Evolutionary conservation across 495 filamentous ascomycete species (phyloP).

Genomic region (Staphylotrichum tortipilum): DNA sequence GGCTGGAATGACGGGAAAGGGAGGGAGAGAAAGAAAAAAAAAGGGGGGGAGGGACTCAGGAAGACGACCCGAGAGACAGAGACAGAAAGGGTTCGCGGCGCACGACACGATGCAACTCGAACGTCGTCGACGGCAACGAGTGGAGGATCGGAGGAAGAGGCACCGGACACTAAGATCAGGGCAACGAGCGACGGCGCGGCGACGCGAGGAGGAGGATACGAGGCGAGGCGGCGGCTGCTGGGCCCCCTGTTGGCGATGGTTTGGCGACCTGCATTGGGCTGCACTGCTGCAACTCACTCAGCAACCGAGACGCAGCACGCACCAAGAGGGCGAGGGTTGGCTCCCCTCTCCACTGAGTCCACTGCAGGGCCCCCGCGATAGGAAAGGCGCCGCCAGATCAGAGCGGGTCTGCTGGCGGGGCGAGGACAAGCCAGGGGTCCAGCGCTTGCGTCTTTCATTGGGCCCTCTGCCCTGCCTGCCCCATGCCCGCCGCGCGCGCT

Average conservation of each 20-base stretch:
- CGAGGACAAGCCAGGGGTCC: constrained; percentile 1
- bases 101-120: neutral
- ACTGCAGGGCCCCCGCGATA: neutral
- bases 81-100: neutral
- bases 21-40: neutral
- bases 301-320: too few species aligned
- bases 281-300: neutral
- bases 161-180: neutral
- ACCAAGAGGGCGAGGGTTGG: too few species aligned
- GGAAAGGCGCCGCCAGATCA: constrained; percentile 6
- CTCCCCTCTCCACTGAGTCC: too few species aligned
- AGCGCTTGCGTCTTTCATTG: constrained; percentile 1
- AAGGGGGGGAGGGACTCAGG: neutral
- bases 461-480: too few species aligned
- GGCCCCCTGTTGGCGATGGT: too few species aligned
- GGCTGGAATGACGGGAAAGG: neutral
- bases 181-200: neutral
- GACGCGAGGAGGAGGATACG: neutral
- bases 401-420: too few species aligned
- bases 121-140: too few species aligned
- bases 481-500: constrained; percentile 2
- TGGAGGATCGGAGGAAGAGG: constrained; percentile 3
- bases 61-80: neutral
- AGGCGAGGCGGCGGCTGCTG: too few species aligned
- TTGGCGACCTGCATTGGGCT: neutral